phyloP scores from a whole-genome alignment of 2,329 filamentous ascomycete species.

The Ascochyta fabae region DNA sequence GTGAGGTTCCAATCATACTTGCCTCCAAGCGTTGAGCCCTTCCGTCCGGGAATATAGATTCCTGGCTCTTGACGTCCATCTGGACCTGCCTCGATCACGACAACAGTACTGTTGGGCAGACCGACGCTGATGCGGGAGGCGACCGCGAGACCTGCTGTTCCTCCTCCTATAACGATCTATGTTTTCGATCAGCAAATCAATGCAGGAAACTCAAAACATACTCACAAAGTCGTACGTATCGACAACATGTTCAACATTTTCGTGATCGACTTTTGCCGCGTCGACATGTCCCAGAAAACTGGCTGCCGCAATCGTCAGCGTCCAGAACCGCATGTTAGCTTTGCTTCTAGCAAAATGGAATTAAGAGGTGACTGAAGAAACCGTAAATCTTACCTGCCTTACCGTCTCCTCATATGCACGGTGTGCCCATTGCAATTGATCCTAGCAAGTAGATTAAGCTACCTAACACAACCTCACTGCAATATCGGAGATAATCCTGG shows the following conservation, averaged over 20 bases:
- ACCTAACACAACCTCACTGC: not conserved
- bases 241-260: not conserved
- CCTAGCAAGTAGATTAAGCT: not conserved
- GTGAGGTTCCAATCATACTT: conserved; percentile 53
- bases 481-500: conserved; percentile 8
- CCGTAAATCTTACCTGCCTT: not conserved
- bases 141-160: conserved; percentile 40
- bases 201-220: not conserved
- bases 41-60: conserved; percentile 36
- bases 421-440: not conserved
- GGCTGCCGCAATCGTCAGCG: not conserved
- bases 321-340: conserved; percentile 8
- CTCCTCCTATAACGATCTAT: conserved; percentile 33
- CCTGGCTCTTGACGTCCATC: conserved; percentile 36
- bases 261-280: not conserved
- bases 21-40: conserved; percentile 36
- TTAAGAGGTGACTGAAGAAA: not conserved
- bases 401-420: not conserved
- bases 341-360: not conserved
- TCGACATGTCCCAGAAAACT: not conserved
- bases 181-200: not conserved
- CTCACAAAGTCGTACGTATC: conserved; percentile 13
- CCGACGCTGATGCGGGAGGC: conserved; percentile 44
- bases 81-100: conserved; percentile 39
- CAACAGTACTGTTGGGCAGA: conserved; percentile 28